Evolutionary conservation across 1,139 yeast species (phyloP).

Genomic region (Geotrichum australiense): DNA sequence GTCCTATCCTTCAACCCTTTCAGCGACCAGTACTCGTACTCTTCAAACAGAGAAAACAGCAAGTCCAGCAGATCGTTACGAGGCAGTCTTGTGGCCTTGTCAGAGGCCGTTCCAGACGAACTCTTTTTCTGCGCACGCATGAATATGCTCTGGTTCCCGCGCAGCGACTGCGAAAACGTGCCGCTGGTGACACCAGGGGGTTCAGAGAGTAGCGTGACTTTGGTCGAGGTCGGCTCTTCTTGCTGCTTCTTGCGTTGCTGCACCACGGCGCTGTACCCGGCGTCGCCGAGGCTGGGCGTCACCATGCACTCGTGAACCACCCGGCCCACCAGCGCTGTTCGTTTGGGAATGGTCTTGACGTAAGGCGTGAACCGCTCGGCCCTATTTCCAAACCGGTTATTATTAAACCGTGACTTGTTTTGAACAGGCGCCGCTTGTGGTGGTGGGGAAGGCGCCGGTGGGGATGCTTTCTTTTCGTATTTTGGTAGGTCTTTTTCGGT

Average conservation of each 20-base stretch:
- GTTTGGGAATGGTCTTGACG: slow-evolving; percentile 39
- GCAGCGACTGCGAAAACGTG: slow-evolving; percentile 69
- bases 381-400: slow-evolving; percentile 11
- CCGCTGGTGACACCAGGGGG: slow-evolving; percentile 85
- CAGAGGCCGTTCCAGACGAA: slow-evolving; percentile 48
- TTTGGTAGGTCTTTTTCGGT: slow-evolving; percentile 77
- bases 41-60: slow-evolving; percentile 82
- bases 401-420: slow-evolving; percentile 9
- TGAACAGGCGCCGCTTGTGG: slow-evolving; percentile 19
- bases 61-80: slow-evolving; percentile 85
- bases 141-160: slow-evolving; percentile 32
- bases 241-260: slow-evolving; percentile 43
- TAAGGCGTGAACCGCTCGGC: slow-evolving; percentile 25
- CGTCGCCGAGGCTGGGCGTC: slow-evolving; percentile 68
- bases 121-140: slow-evolving; percentile 34
- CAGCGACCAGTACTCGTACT: slow-evolving; percentile 94
- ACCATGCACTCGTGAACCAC: slow-evolving; percentile 89
- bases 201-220: slow-evolving; percentile 72
- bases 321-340: slow-evolving; percentile 78
- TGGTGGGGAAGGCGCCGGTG: slow-evolving; percentile 25
- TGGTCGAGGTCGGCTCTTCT: slow-evolving; percentile 49
- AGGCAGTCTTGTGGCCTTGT: slow-evolving; percentile 91
- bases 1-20: slow-evolving; percentile 92
- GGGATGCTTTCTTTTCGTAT: slow-evolving; percentile 45
- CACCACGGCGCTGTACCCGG: slow-evolving; percentile 56